Evolutionary conservation across 768 basidiomycete species (phyloP).

Genomic region (Pseudohyphozyma bogoriensis): DNA sequence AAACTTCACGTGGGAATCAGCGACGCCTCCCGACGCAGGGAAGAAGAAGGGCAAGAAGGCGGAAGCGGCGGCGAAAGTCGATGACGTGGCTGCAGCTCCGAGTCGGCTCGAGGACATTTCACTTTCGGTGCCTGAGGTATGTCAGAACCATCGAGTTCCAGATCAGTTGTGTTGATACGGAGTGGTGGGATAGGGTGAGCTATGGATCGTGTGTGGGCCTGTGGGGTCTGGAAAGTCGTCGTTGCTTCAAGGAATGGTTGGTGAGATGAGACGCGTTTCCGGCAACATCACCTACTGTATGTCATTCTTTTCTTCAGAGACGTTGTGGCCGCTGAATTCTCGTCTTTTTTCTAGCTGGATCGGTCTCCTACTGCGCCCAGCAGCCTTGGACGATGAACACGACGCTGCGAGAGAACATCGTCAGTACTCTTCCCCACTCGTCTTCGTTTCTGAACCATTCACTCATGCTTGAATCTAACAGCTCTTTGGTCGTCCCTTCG

Average conservation of each 20-base stretch:
- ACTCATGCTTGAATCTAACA: not conserved
- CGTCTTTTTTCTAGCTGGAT: too few relatives aligned
- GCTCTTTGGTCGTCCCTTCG: slow-evolving; percentile 73
- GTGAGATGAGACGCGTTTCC: slow-evolving; percentile 65
- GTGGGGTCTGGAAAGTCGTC: slow-evolving; percentile 55
- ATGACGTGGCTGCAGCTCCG: slow-evolving; percentile 12
- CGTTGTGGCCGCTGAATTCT: too few relatives aligned
- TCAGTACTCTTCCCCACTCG: not conserved
- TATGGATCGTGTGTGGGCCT: too few relatives aligned
- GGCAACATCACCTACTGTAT: slow-evolving; percentile 63
- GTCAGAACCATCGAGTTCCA: too few relatives aligned
- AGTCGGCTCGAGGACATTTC: too few relatives aligned
- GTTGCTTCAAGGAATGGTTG: slow-evolving; percentile 62
- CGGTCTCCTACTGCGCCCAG: not conserved
- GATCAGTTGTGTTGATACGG: too few relatives aligned
- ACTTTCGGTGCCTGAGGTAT: too few relatives aligned
- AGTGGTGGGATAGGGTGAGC: too few relatives aligned
- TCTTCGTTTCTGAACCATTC: not conserved
- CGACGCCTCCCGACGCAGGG: slow-evolving; percentile 35
- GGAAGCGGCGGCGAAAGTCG: slow-evolving; percentile 16
- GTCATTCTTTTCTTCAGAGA: too few relatives aligned
- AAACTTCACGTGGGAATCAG: slow-evolving; percentile 21
- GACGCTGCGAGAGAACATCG: slow-evolving; percentile 64
- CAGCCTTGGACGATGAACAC: slow-evolving; percentile 71
- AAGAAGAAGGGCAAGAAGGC: slow-evolving; percentile 34